phyloP scores from a whole-genome alignment of 768 basidiomycete species.

The Coprinellus aureogranulatus region DNA sequence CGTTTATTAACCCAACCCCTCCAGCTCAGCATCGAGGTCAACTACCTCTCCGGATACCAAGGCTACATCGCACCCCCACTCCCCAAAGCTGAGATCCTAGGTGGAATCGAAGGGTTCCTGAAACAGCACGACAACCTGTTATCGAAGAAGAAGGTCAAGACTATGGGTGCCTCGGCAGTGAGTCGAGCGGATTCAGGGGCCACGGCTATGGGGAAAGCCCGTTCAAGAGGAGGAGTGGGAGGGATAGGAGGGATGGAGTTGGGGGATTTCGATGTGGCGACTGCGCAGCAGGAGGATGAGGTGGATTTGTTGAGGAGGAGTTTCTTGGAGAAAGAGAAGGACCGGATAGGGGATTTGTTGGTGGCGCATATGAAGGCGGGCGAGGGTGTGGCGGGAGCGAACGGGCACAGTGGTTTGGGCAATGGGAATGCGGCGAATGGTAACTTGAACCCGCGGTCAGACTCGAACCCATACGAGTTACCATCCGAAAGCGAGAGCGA shows the following conservation, averaged over 20 bases:
- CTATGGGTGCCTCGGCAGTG: conserved; percentile 39
- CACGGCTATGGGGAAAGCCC: not conserved
- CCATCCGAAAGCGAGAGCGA: conserved; percentile 12
- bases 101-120: conserved; percentile 61
- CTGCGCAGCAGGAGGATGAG: conserved; percentile 1
- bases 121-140: conserved; percentile 46
- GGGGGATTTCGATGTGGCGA: not conserved
- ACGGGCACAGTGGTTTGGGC: not conserved
- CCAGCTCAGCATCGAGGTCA: conserved; percentile 60
- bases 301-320: not conserved
- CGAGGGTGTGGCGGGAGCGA: not conserved
- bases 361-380: not conserved
- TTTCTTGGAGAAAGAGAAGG: not conserved
- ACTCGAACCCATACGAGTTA: conserved; percentile 4
- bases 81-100: conserved; percentile 70
- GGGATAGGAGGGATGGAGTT: not conserved
- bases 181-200: conserved; percentile 18
- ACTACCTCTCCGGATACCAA: conserved; percentile 50
- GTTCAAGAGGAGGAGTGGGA: too few species aligned
- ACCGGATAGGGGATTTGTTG: not conserved
- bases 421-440: not conserved
- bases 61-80: conserved; percentile 64
- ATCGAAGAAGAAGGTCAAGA: conserved; percentile 38
- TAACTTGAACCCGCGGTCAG: not conserved
- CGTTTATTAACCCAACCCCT: not conserved